Percentiles rank a stretch among this genome's conserved stretches.
These are phyloP conservation scores for Arthonia radiata DNA, from an alignment of 495 filamentous ascomycete species.

Conservation along the genomic window DNA sequence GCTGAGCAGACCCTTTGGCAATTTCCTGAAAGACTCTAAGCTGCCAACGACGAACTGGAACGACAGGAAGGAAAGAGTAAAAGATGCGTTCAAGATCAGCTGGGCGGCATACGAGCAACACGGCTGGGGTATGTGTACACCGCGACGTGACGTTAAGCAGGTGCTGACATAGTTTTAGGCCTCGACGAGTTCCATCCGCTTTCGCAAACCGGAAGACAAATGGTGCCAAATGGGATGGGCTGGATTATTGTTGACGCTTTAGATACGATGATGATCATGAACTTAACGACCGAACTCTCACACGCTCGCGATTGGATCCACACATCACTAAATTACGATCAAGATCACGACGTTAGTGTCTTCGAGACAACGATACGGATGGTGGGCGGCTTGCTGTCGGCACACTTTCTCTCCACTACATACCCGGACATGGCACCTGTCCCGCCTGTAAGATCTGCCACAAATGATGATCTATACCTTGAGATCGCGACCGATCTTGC, in stretches of 20 bases:
- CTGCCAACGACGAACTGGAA: slow-evolving; percentile 30
- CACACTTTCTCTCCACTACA: slow-evolving; percentile 67
- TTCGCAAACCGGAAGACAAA: slow-evolving; percentile 53
- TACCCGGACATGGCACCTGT: slow-evolving; percentile 35
- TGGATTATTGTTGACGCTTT: slow-evolving; percentile 97
- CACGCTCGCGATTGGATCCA: slow-evolving; percentile 81
- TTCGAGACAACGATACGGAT: slow-evolving; percentile 98
- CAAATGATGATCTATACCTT: slow-evolving; percentile 74
- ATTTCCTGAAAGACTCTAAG: background rate
- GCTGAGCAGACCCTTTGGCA: background rate
- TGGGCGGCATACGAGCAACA: slow-evolving; percentile 84
- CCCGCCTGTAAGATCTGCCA: slow-evolving; percentile 18
- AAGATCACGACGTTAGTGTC: slow-evolving; percentile 85
- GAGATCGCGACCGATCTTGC: slow-evolving; percentile 90
- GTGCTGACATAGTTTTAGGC: slow-evolving; percentile 23
- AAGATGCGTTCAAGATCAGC: slow-evolving; percentile 66
- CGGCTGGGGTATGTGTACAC: slow-evolving; percentile 56
- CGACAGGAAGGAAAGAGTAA: slow-evolving; percentile 57
- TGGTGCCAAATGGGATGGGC: slow-evolving; percentile 62
- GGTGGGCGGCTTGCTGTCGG: slow-evolving; percentile 81
- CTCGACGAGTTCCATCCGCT: slow-evolving; percentile 68
- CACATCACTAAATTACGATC: slow-evolving; percentile 58
- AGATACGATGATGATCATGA: slow-evolving; percentile 97
- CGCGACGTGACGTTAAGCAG: background rate
- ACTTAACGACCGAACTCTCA: slow-evolving; percentile 61